These are phyloP conservation scores for Rhipidocladum racemiflorum DNA, from an alignment of 176 grass and related monocot species.

Conservation along the genomic window DNA sequence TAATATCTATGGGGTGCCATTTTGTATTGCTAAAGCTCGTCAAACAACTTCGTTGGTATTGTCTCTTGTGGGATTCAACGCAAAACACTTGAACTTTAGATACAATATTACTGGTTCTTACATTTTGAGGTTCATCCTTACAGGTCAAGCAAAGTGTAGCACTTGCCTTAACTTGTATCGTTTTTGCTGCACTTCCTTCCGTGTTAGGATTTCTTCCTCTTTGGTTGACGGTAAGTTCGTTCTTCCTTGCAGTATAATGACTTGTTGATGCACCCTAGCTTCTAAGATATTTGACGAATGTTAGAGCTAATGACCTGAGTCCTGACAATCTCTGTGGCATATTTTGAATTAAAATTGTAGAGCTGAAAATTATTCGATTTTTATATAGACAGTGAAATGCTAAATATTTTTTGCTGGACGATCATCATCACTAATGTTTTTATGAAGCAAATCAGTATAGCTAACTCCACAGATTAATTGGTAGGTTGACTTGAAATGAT, in stretches of 20 bases:
- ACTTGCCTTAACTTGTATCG: conserved; percentile 89
- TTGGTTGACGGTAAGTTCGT: conserved; percentile 81
- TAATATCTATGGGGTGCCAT: conserved; percentile 83
- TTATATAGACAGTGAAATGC: too few relatives aligned
- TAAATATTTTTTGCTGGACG: too few relatives aligned
- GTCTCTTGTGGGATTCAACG: background rate
- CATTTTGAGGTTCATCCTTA: conserved; percentile 35
- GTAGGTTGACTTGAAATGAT: too few relatives aligned
- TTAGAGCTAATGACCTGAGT: too few relatives aligned
- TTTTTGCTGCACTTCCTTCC: conserved; percentile 92
- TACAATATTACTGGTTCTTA: conserved; percentile 31
- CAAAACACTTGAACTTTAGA: background rate
- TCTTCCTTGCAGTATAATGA: background rate
- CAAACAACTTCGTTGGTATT: conserved; percentile 90
- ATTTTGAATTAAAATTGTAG: too few relatives aligned
- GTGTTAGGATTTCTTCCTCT: conserved; percentile 97
- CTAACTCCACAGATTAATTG: too few relatives aligned
- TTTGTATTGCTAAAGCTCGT: conserved; percentile 89
- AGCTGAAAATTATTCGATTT: too few relatives aligned
- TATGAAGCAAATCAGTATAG: too few relatives aligned
- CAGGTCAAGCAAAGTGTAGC: conserved; percentile 99
- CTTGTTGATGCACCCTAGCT: too few relatives aligned
- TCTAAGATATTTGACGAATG: too few relatives aligned
- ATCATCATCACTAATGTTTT: too few relatives aligned
- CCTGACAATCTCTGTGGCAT: too few relatives aligned